Base-by-base conservation (phyloP, 2,329 filamentous ascomycete genomes). In the Ophiosphaerella korrae region DNA sequence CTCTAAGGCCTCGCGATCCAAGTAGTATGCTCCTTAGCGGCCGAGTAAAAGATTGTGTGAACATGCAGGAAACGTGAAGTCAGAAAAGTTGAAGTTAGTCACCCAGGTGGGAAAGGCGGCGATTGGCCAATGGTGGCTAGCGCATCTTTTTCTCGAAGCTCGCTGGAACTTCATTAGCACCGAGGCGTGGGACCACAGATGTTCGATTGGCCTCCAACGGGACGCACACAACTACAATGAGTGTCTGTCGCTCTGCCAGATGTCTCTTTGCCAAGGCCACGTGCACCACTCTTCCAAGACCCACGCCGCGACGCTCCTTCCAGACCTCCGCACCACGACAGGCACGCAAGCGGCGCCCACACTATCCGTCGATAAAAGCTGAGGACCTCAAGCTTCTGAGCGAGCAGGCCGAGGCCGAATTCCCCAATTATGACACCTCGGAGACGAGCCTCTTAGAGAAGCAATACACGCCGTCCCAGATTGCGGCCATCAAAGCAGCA, bases 401-500 rank as follows among this genome's bases (percentile, higher is more conserved):
- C 42, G 51, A 68, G 51, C 62, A 62, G 1, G 71, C 71, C 31
- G 63, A 61, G 40, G 46, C 50, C 24, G 46, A 62, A 5, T 86
- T 86, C 66, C 81, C 85, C 56, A 78, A 83, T 12, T 94, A 92
- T 77, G 85, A 84, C 12, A 75, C 81, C 35, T 81, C 50, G 11
- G 71, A 73, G 51, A 60, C 60, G 3, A 44, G 47, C 12, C 64
- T 74, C 11, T 80, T 96, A 50, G 75, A 75, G 51, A 76, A 84
- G 67, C 83, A 83, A 63, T 97, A 96, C 79, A 89, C 90, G 0
- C 82, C 87, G 13, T 85, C 88, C 71, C 93, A 97, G 77, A 80
- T 95, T 62, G 85, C 84, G 48, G 90, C 92, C 50, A 85, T 97
- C 70, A 82, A 89, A 75, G 88, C 89, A 41, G 92, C 88, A 64